Conservation (phyloP, 768 basidiomycete species). For the Russula sp. region DNA sequence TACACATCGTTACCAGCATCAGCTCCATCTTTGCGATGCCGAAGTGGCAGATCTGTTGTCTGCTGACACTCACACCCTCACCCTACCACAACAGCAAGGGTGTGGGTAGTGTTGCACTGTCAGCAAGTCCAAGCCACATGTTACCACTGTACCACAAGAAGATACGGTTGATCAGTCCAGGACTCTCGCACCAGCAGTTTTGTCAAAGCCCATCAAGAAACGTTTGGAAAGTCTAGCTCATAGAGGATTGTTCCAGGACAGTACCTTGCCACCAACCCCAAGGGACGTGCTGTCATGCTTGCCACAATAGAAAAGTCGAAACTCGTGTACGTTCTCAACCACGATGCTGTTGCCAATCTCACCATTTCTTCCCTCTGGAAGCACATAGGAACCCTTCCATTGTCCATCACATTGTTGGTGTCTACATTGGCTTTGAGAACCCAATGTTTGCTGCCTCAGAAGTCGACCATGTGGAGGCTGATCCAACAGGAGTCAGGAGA, state of each 20-base stretch:
- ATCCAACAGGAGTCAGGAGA: constrained; percentile 93
- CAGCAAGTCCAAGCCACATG: background rate
- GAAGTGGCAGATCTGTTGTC: constrained; percentile 17
- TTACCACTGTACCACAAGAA: background rate
- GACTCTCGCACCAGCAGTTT: constrained; percentile 87
- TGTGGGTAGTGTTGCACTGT: background rate
- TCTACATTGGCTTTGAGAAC: constrained; percentile 98
- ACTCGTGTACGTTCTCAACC: constrained; percentile 94
- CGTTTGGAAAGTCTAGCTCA: constrained; percentile 69
- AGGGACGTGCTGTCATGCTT: constrained; percentile 93
- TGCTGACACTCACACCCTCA: background rate
- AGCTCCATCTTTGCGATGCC: constrained; percentile 20
- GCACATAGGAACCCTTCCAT: constrained; percentile 97
- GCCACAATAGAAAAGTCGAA: constrained; percentile 93
- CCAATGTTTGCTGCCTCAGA: constrained; percentile 95
- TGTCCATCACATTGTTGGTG: constrained; percentile 90
- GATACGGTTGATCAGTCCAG: constrained; percentile 15
- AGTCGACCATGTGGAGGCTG: constrained; percentile 92
- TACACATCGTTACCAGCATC: constrained; percentile 31
- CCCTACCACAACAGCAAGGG: background rate
- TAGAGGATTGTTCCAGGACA: constrained; percentile 97
- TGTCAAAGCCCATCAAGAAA: constrained; percentile 93
- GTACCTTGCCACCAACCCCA: constrained; percentile 92
- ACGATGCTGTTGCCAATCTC: constrained; percentile 93
- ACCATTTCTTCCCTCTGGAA: constrained; percentile 98